Evolutionary conservation across 179 eudicot species (phyloP).

Genomic region (Spinacia oleracea): DNA sequence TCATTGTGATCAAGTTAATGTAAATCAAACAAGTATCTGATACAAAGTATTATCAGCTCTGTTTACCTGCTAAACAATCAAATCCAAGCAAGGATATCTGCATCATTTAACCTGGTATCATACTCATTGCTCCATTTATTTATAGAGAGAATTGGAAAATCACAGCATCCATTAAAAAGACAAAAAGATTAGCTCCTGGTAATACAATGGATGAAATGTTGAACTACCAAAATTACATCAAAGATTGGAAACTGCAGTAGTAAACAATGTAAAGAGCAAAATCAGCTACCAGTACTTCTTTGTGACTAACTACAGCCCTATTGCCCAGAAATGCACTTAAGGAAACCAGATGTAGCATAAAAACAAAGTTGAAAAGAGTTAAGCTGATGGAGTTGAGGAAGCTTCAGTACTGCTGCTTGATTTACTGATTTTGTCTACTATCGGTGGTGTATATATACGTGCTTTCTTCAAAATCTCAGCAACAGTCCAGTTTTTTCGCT

Average conservation of each 20-base stretch:
- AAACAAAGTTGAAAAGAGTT: slow-evolving; percentile 8
- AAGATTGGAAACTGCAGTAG: slow-evolving; percentile 1
- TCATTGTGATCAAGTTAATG: too few species aligned
- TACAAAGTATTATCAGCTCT: too few species aligned
- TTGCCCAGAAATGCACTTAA: background rate
- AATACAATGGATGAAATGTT: background rate
- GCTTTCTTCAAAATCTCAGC: slow-evolving; percentile 91
- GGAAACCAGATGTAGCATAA: background rate
- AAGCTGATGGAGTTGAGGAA: slow-evolving; percentile 34
- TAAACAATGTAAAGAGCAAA: slow-evolving; percentile 2
- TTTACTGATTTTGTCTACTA: slow-evolving; percentile 31
- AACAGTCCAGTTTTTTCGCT: slow-evolving; percentile 80
- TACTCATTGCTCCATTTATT: background rate
- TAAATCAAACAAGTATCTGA: too few species aligned
- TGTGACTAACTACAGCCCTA: slow-evolving; percentile 18
- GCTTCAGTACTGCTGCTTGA: slow-evolving; percentile 35
- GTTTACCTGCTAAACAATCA: background rate
- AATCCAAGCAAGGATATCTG: background rate
- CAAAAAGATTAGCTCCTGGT: background rate
- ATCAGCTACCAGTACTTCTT: background rate
- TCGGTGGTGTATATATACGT: slow-evolving; percentile 64
- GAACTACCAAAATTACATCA: background rate
- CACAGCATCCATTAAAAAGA: background rate
- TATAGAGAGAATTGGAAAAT: background rate
- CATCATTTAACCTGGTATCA: too few species aligned